phyloP scores from a whole-genome alignment of 257 asterid genomes.

The Capsicum baccatum region DNA sequence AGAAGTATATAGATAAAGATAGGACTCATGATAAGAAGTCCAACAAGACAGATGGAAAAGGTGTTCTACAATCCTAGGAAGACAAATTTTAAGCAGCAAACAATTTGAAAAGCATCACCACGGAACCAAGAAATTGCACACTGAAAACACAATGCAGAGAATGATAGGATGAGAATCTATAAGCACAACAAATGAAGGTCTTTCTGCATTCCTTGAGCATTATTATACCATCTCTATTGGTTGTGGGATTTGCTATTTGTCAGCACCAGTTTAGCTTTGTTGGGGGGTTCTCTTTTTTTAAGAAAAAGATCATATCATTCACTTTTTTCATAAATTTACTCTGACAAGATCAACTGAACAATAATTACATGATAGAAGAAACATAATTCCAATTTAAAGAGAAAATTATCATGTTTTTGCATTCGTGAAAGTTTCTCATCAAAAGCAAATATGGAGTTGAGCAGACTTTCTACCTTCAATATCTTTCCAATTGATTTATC shows the following conservation, averaged over 20 bases:
- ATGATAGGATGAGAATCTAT: neutral
- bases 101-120: neutral
- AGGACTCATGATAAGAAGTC: too few species aligned
- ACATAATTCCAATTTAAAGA: conserved; percentile 9
- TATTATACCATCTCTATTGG: neutral
- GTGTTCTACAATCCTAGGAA: neutral
- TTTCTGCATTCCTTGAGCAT: conserved; percentile 23
- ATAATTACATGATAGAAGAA: conserved; percentile 13
- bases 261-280: neutral
- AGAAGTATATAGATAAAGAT: too few species aligned
- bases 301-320: neutral
- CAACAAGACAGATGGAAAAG: too few species aligned
- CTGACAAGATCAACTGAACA: conserved; percentile 1
- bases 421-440: conserved; percentile 2
- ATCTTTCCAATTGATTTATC: conserved; percentile 98
- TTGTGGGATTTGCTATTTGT: neutral
- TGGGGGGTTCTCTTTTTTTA: neutral
- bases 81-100: conserved; percentile 20
- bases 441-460: neutral
- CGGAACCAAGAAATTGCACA: neutral
- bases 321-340: neutral
- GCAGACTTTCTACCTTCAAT: conserved; percentile 64
- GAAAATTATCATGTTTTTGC: neutral
- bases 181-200: neutral
- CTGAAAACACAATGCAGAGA: neutral